A percentile compares a stretch with the other conserved stretches of the same genome.
Conservation (phyloP, 1,139 yeast genomes). For the Kazachstania sp. region DNA sequence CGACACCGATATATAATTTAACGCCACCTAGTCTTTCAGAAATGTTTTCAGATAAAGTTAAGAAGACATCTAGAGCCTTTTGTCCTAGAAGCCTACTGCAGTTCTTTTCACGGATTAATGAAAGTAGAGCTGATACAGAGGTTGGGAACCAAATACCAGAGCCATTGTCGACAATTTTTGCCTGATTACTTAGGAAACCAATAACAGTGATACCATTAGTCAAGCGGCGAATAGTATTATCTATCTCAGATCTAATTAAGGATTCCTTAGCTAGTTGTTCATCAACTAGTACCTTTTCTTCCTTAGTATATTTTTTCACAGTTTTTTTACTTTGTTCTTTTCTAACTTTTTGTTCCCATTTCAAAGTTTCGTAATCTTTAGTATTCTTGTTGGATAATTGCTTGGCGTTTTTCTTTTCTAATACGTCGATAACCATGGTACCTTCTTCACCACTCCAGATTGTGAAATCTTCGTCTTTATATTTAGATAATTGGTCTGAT, state of each 20-base stretch:
- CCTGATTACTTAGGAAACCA: conserved; percentile 43
- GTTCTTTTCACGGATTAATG: conserved; percentile 34
- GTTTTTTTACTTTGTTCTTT: conserved; percentile 58
- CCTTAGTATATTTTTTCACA: conserved; percentile 57
- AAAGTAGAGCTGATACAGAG: conserved; percentile 43
- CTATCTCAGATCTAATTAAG: conserved; percentile 42
- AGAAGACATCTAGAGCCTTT: conserved; percentile 34
- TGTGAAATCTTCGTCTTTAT: conserved; percentile 40
- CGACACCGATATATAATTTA: conserved; percentile 54
- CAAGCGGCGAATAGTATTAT: conserved; percentile 34
- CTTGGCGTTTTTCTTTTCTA: conserved; percentile 37
- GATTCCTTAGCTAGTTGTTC: conserved; percentile 58
- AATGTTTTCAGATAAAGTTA: conserved; percentile 37
- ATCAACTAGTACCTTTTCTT: conserved; percentile 56
- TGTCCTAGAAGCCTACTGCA: conserved; percentile 37
- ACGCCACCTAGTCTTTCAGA: conserved; percentile 45
- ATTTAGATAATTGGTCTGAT: conserved; percentile 21
- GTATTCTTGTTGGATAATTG: conserved; percentile 49
- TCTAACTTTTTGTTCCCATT: conserved; percentile 85
- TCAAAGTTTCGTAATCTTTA: conserved; percentile 73
- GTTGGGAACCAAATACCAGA: conserved; percentile 61
- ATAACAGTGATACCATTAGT: conserved; percentile 47
- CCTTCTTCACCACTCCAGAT: conserved; percentile 70
- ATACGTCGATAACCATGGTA: conserved; percentile 57
- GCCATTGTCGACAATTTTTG: conserved; percentile 56